Percentiles rank a stretch among this genome's conserved stretches.
phyloP scores from a whole-genome alignment of 371 early-diverging fungal species.

The Dipsacomyces acuminosporus region DNA sequence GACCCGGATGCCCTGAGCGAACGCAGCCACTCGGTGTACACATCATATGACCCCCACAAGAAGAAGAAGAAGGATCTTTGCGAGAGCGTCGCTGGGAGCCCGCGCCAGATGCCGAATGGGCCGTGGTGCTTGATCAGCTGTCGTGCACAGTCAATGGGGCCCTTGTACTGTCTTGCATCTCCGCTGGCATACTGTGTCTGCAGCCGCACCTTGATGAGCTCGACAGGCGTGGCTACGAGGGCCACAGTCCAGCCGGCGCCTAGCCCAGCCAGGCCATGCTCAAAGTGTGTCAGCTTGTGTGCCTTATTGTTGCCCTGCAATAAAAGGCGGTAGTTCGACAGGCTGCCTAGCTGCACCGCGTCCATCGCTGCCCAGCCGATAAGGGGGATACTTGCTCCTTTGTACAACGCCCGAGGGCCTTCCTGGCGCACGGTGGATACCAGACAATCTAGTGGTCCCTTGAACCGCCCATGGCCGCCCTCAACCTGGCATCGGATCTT shows the following conservation, averaged over 20 bases:
- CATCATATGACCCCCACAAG: conserved; percentile 84
- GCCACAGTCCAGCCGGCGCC: conserved; percentile 83
- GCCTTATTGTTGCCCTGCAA: conserved; percentile 65
- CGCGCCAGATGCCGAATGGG: conserved; percentile 74
- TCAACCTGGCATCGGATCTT: conserved; percentile 73
- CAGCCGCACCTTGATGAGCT: conserved; percentile 71
- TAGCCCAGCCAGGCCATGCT: conserved; percentile 69
- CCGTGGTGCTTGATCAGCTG: conserved; percentile 75
- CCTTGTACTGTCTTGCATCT: conserved; percentile 62
- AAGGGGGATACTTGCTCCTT: conserved; percentile 89
- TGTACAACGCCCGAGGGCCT: conserved; percentile 79
- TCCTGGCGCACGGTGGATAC: conserved; percentile 55
- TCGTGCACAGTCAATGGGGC: conserved; percentile 81
- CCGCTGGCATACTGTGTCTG: conserved; percentile 81
- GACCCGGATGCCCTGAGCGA: conserved; percentile 14
- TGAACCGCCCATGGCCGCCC: conserved; percentile 72
- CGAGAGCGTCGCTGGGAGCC: conserved; percentile 71
- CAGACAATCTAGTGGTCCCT: conserved; percentile 83
- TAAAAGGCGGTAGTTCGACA: conserved; percentile 71
- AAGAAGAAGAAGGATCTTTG: conserved; percentile 86
- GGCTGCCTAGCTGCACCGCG: conserved; percentile 73
- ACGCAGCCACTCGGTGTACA: conserved; percentile 48
- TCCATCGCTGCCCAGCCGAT: conserved; percentile 94
- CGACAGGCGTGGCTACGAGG: conserved; percentile 89
- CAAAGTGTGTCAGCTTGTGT: conserved; percentile 54